Evolutionary conservation across 805 yeast genomes (phyloP), one percentile per base, ranked within the genome.

Genomic region (Komagataella ulmi): DNA sequence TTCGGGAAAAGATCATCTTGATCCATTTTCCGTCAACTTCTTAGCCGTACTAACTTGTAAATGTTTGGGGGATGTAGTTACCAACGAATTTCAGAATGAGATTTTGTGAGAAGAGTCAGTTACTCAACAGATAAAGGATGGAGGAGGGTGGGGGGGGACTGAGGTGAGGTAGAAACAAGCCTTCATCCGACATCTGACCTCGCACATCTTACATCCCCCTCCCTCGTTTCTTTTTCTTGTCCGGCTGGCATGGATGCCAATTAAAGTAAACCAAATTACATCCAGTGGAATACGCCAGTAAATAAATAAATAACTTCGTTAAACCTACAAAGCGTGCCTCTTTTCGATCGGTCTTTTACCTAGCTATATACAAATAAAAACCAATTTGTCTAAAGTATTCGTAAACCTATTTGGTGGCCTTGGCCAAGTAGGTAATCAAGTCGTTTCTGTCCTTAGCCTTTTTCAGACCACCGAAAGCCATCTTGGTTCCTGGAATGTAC

Each of bases 401-500:
- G 6, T 30, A 6, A 23, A n/a, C 54, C 66, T 75, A 77, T 71
- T 77, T 76, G 58, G 72, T 59, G 54, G 83, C 82, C 54, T 65
- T 62, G 46, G 64, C 66, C 69, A 91, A 79, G 85, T 88, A 91
- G 64, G 98, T 81, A 66, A 91, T 75, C 72, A 93, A 77, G 72
- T 93, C 98, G 77, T 88, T 87, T 84, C 98, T 88, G 80, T 93
- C 99, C 85, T 89, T 91, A 59, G 89, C 84, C 82, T 93, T 93
- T 90, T 93, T 93, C 75, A 93, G 82, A 78, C 99, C 99, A 77
- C 97, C 99, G 66, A 91, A 93, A 59, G 99, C 98, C 99, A 93
- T 93, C 86, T 93, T 93, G 79, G 98, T 93, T 74, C 99, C 99
- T 70, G 99, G 99, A 63, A 93, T 89, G 80, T 89, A 93, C 79